Conservation (phyloP, 2,329 filamentous ascomycete genomes). For the Alternaria conjuncta region DNA sequence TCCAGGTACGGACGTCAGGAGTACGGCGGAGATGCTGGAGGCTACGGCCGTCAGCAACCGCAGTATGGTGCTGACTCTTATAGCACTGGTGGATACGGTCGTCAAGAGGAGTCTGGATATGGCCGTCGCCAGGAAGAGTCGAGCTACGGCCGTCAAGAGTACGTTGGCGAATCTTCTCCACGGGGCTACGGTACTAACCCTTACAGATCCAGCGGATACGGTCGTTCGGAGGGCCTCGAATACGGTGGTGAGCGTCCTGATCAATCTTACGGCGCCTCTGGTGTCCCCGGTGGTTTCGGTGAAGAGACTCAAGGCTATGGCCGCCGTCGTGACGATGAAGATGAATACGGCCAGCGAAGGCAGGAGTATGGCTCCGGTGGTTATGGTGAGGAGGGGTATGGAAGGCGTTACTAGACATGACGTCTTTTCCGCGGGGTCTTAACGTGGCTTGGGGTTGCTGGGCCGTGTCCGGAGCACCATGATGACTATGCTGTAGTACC, state of each 20-base stretch:
- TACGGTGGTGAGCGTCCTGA: slow-evolving; percentile 19
- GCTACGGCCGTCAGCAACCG: slow-evolving; percentile 10
- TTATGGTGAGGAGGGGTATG: slow-evolving; percentile 27
- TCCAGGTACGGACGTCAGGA: neutral
- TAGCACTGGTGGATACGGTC: slow-evolving; percentile 11
- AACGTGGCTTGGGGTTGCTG: neutral
- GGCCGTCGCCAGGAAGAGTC: slow-evolving; percentile 5
- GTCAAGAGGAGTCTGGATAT: slow-evolving; percentile 10
- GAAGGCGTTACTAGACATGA: slow-evolving; percentile 22
- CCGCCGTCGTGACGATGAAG: slow-evolving; percentile 17
- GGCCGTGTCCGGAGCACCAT: slow-evolving; percentile 2
- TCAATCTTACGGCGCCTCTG: slow-evolving; percentile 14
- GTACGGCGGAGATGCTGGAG: slow-evolving; percentile 3
- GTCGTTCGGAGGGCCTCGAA: slow-evolving; percentile 15
- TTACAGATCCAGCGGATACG: slow-evolving; percentile 19
- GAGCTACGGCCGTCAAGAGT: slow-evolving; percentile 1
- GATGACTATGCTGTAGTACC: slow-evolving; percentile 1
- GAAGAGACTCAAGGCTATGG: slow-evolving; percentile 17
- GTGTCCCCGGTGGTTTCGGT: slow-evolving; percentile 19
- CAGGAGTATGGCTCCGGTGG: slow-evolving; percentile 26
- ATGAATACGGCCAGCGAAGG: slow-evolving; percentile 22
- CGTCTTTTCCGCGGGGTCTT: neutral
- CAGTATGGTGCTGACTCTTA: slow-evolving; percentile 4
- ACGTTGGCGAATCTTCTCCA: neutral
- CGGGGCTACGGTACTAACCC: slow-evolving; percentile 2